These are phyloP conservation scores for Aspergillus hortae DNA, from an alignment of 2,329 filamentous ascomycete genomes.

Conservation along the genomic window DNA sequence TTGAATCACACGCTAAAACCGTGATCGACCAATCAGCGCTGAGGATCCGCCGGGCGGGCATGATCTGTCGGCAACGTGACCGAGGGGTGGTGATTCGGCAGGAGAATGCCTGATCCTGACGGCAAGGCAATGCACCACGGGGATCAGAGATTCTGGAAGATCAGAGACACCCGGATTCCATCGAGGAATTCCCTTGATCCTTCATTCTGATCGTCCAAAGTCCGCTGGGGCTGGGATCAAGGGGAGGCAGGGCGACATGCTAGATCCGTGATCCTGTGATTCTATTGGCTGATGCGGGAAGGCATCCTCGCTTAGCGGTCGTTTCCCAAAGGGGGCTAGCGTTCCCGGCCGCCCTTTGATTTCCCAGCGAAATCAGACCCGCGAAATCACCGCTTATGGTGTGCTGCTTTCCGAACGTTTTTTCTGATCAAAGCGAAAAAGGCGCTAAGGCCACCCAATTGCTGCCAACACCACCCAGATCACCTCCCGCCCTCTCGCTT, in stretches of 20 bases:
- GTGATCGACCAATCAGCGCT: conserved; percentile 34
- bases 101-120: conserved; percentile 23
- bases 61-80: conserved; percentile 29
- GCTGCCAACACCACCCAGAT: conserved; percentile 29
- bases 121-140: conserved; percentile 15
- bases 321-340: conserved; percentile 12
- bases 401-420: conserved; percentile 31
- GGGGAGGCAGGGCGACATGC: conserved; percentile 23
- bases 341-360: conserved; percentile 19
- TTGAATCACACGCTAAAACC: conserved; percentile 37
- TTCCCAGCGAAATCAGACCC: conserved; percentile 23
- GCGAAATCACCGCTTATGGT: conserved; percentile 31
- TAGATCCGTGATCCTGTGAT: conserved; percentile 34
- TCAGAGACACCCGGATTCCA: conserved; percentile 13
- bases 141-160: conserved; percentile 14
- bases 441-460: conserved; percentile 25
- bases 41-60: conserved; percentile 24
- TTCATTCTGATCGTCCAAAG: conserved; percentile 14
- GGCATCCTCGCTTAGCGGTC: conserved; percentile 30
- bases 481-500: conserved; percentile 30
- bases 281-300: conserved; percentile 30
- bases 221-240: conserved; percentile 34
- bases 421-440: conserved; percentile 26
- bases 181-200: conserved; percentile 11
- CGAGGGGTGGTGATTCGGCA: conserved; percentile 23